Evolutionary conservation across 2,329 filamentous ascomycete genomes (phyloP), one percentile per base, ranked within the genome.

Genomic region (Tolypocladium endophyticum): DNA sequence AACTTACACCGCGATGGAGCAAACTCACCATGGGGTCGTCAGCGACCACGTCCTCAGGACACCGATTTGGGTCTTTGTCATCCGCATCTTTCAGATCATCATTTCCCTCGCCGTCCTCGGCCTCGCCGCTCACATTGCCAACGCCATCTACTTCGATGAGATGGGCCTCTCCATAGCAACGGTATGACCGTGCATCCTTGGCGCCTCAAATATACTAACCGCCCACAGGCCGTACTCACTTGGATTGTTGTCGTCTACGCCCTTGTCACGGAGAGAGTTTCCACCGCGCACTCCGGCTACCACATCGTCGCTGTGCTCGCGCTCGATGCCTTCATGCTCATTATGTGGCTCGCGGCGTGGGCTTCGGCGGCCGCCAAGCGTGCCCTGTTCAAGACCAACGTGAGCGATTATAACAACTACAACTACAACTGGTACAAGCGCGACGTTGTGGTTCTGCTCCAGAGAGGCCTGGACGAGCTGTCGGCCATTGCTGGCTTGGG

Each of bases 341-440:
- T 81, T 59, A 71, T 81, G 58, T 81, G 79, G 79, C 74, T 81
- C 23, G 72, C 76, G 0, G 72, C 73, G n/a, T 76, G 70, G 61
- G 72, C 72, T 20, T 72, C 76, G 33, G 71, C 71, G 18, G 78
- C 78, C 11, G 71, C 73, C 25, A 69, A 65, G 57, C 74, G 78
- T 36, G 70, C 71, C 39, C 61, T 61, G 23, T 80, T 76, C 65
- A 67, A 62, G 4, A 70, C 72, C 56, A 62, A 63, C 11, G 66
- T 72, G 18, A 57, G 43, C 4, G 73, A 76, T 3, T 63, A 43
- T 12, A 67, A 66, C 2, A 71, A 76, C 64, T 74, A 73, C 63
- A 73, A 72, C 59, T 65, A 64, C 20, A 79, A 77, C 61, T 64
- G 53, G 7, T 56, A 71, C 28, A 67, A 64, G 55, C 68, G 69